Evolutionary conservation across 345 rosid genomes (phyloP).

Genomic region (Sonneratia alba): DNA sequence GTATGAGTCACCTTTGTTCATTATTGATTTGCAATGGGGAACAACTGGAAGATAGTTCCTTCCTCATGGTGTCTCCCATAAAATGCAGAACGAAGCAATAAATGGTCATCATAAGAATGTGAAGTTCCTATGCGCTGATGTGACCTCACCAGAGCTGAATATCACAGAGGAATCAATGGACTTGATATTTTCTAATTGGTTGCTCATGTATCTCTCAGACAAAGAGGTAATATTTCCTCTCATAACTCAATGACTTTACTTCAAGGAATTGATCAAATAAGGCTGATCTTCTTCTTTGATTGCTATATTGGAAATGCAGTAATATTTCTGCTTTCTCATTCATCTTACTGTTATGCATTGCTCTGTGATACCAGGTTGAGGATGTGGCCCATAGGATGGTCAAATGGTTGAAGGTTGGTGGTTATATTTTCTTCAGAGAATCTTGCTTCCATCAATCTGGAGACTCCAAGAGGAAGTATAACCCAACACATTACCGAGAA

Average conservation of each 20-base stretch:
- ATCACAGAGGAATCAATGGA: slow-evolving; percentile 62
- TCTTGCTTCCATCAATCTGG: slow-evolving; percentile 97
- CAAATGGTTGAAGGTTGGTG: slow-evolving; percentile 85
- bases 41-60: not conserved
- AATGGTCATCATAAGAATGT: slow-evolving; percentile 76
- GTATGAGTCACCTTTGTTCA: slow-evolving; percentile 16
- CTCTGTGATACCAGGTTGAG: slow-evolving; percentile 44
- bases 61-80: not conserved
- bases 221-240: slow-evolving; percentile 45
- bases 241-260: not conserved
- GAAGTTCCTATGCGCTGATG: slow-evolving; percentile 81
- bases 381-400: slow-evolving; percentile 65
- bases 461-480: slow-evolving; percentile 64
- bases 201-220: slow-evolving; percentile 94
- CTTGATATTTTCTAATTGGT: slow-evolving; percentile 88
- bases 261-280: not conserved
- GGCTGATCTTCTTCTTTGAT: not conserved
- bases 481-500: slow-evolving; percentile 96
- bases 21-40: not conserved
- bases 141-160: slow-evolving; percentile 59
- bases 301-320: not conserved
- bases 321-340: not conserved
- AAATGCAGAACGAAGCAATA: slow-evolving; percentile 55
- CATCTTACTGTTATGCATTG: not conserved
- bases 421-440: slow-evolving; percentile 86